A percentile compares a stretch with the other conserved stretches of the same genome.
Evolutionary conservation across 129 eudicot species (phyloP).

Genomic region (Cynara cardunculus): DNA sequence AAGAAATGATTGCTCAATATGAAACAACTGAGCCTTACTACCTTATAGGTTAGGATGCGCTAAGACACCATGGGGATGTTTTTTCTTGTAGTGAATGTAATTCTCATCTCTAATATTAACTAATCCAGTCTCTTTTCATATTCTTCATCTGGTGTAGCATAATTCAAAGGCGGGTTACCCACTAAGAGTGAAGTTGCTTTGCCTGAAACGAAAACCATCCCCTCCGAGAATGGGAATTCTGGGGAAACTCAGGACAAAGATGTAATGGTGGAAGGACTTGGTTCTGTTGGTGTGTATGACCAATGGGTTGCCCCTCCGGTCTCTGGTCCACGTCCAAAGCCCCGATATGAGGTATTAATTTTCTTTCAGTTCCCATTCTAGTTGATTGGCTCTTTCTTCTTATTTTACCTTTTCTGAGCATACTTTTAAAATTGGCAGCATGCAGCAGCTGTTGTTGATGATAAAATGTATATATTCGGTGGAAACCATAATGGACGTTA

Average conservation of each 20-base stretch:
- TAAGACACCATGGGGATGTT: background rate
- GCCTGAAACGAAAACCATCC: slow-evolving; percentile 61
- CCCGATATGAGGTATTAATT: slow-evolving; percentile 79
- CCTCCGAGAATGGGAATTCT: slow-evolving; percentile 64
- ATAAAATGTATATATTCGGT: slow-evolving; percentile 92
- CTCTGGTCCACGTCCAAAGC: slow-evolving; percentile 81
- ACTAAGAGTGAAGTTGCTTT: slow-evolving; percentile 49
- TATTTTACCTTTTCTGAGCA: background rate
- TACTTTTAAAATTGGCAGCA: slow-evolving; percentile 49
- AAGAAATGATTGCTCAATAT: background rate
- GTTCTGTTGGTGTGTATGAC: slow-evolving; percentile 73
- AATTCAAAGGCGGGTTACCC: slow-evolving; percentile 38
- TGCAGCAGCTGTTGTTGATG: slow-evolving; percentile 94
- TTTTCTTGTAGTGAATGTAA: background rate
- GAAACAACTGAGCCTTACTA: background rate
- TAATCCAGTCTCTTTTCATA: background rate
- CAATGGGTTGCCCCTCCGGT: slow-evolving; percentile 90
- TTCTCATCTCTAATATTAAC: background rate
- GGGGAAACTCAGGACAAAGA: slow-evolving; percentile 83
- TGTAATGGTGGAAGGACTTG: slow-evolving; percentile 68
- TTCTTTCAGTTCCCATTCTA: background rate
- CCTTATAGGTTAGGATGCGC: background rate
- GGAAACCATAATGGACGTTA: slow-evolving; percentile 99
- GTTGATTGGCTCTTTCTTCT: background rate
- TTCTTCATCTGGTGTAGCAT: slow-evolving; percentile 41